Base-by-base conservation (phyloP, 306 rosid species). In the Ammopiptanthus mongolicus region DNA sequence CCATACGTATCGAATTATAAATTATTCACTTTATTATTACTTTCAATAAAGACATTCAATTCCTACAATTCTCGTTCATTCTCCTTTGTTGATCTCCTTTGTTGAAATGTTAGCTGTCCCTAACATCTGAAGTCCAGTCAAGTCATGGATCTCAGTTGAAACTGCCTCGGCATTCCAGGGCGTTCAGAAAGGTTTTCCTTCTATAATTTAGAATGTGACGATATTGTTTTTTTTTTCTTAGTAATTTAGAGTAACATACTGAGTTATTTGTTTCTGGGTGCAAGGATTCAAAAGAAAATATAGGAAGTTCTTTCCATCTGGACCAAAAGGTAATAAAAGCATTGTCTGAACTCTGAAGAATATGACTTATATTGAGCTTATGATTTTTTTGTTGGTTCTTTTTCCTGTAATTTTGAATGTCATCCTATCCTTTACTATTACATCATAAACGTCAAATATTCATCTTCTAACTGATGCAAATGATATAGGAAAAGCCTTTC, bases 271-370 rank as follows among this genome's bases (percentile, higher is more conserved):
- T 86, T 83, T 69, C 83, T 85, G 78, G 92, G 78, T 83, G 85
- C 78, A 84, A 96, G 99, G 97, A 87, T 78, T 89, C 88, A 56
- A 96, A 96, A 93, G 99, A 92, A 90, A 96, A 96, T 78, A 89
- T 86, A 77, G 84, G 70, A 60, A 76, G 73, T 70, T 75, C 86
- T 80, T 82, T 84, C 83, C 93, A 83, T 81, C 80, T 76, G 80
- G 77, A 86, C 67, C 77, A 48, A 37, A 80, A 90, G 97, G 97
- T 92, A 83, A 77, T 66, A 48, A 34, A 21, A 10, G 14, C 52
- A 52, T 39, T 66, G 52, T 64, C 14, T 57, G 34, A 59, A 60
- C 41, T 55, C 11, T 57, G 33, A 60, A 53, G 74, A 80, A 67
- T 19, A 31, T 18, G 44, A 19, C 50, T 17, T 64, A 14, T 9